These are phyloP conservation scores for Populus hybrid DNA, from an alignment of 441 rosid genomes.

Conservation along the genomic window DNA sequence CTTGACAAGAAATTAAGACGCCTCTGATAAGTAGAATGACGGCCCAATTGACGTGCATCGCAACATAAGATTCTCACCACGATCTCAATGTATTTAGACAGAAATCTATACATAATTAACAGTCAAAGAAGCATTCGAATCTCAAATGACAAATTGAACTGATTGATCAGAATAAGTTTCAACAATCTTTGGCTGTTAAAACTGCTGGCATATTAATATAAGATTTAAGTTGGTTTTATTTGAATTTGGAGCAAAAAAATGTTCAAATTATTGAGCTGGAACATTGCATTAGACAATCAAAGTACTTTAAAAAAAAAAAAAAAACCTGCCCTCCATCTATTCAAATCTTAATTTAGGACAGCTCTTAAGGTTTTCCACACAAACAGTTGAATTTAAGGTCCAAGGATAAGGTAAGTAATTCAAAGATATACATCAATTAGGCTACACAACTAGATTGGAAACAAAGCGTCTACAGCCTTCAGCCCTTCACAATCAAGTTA, in stretches of 20 bases:
- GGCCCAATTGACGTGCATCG: not conserved
- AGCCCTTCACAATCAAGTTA: constrained; percentile 2
- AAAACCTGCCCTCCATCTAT: not conserved
- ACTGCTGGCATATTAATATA: not conserved
- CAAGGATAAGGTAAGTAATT: constrained; percentile 22
- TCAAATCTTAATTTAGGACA: not conserved
- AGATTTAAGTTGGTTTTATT: not conserved
- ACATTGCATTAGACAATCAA: not conserved
- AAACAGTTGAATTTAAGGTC: constrained; percentile 5
- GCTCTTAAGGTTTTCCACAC: not conserved
- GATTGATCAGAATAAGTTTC: no score
- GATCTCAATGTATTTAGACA: not conserved
- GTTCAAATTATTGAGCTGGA: not conserved
- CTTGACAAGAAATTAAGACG: not conserved
- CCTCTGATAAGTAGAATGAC: not conserved
- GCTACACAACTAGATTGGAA: not conserved
- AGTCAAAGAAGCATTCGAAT: not conserved
- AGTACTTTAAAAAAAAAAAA: not conserved
- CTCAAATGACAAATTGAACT: not conserved
- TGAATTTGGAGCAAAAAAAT: not conserved
- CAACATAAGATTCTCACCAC: not conserved
- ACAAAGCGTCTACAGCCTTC: not conserved
- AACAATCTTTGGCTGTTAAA: not conserved
- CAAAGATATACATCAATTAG: constrained; percentile 6
- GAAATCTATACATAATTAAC: not conserved